Evolutionary conservation across 495 filamentous ascomycete genomes (phyloP).

Genomic region (Podospora appendiculata): DNA sequence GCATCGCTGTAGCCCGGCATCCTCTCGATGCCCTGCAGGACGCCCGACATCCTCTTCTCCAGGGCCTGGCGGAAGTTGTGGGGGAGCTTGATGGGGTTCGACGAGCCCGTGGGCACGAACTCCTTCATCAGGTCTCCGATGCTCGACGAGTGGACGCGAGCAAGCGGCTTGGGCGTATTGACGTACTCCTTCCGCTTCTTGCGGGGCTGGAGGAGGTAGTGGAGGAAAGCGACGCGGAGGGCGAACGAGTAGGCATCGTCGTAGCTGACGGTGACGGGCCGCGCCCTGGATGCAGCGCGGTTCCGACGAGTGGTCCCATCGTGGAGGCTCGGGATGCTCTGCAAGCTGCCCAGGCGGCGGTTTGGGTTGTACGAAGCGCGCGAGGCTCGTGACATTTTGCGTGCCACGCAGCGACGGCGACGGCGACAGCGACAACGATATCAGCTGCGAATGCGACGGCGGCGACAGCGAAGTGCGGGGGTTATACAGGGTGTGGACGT

Average conservation of each 20-base stretch:
- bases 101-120: constrained; percentile 34
- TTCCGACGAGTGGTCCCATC: constrained; percentile 22
- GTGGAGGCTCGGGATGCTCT: constrained; percentile 20
- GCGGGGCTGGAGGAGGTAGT: constrained; percentile 88
- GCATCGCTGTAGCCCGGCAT: constrained; percentile 82
- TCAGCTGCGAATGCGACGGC: too few relatives aligned
- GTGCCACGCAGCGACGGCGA: too few relatives aligned
- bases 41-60: constrained; percentile 69
- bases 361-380: constrained; percentile 28
- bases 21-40: constrained; percentile 59
- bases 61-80: constrained; percentile 58
- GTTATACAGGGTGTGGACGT: too few relatives aligned
- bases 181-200: constrained; percentile 81
- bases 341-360: constrained; percentile 37
- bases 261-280: constrained; percentile 36
- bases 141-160: constrained; percentile 57
- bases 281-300: constrained; percentile 28
- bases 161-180: constrained; percentile 49
- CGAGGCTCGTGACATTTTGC: constrained; percentile 35
- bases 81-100: constrained; percentile 35
- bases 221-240: constrained; percentile 83
- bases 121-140: constrained; percentile 62
- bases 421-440: too few relatives aligned
- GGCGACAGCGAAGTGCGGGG: too few relatives aligned
- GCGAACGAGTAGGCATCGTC: constrained; percentile 85